These are phyloP conservation scores for Chamaenerion angustifolium DNA, from an alignment of 345 rosid genomes.

Conservation along the genomic window DNA sequence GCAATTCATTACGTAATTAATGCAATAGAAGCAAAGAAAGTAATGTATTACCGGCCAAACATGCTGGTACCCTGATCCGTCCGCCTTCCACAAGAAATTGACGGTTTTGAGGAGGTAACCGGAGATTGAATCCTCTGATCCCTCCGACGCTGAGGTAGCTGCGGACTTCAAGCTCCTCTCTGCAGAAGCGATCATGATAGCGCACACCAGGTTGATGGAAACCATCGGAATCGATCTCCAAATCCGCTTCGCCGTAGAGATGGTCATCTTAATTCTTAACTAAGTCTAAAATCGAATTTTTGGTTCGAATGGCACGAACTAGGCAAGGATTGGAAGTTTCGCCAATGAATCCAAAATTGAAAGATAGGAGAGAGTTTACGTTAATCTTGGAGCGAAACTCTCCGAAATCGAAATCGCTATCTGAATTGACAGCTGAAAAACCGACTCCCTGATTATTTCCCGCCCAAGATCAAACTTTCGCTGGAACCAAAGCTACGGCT, in stretches of 20 bases:
- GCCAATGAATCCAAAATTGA: no score
- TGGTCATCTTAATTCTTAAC: conserved; percentile 2
- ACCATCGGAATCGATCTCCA: conserved; percentile 6
- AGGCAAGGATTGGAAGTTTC: no score
- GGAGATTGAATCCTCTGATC: conserved; percentile 2
- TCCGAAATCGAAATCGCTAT: no score
- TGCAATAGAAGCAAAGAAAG: not conserved
- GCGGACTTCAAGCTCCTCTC: conserved; percentile 11
- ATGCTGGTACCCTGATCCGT: conserved; percentile 21
- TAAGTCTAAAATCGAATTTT: no score
- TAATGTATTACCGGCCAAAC: conserved; percentile 30
- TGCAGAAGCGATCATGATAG: conserved; percentile 12
- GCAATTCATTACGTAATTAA: not conserved
- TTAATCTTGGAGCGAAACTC: no score
- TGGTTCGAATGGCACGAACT: no score
- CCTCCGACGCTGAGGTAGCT: not conserved
- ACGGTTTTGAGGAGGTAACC: conserved; percentile 9
- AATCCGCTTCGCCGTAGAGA: conserved; percentile 5
- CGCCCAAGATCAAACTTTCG: no score
- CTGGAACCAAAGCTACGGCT: no score
- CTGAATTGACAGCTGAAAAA: no score
- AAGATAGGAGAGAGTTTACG: no score
- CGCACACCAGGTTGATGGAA: conserved; percentile 7
- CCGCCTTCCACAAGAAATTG: conserved; percentile 17
- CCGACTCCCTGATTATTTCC: no score